A percentile compares a stretch with the other conserved stretches of the same genome.
Evolutionary conservation across 2,329 filamentous ascomycete species (phyloP).

Genomic region (Myriangium duriaei): DNA sequence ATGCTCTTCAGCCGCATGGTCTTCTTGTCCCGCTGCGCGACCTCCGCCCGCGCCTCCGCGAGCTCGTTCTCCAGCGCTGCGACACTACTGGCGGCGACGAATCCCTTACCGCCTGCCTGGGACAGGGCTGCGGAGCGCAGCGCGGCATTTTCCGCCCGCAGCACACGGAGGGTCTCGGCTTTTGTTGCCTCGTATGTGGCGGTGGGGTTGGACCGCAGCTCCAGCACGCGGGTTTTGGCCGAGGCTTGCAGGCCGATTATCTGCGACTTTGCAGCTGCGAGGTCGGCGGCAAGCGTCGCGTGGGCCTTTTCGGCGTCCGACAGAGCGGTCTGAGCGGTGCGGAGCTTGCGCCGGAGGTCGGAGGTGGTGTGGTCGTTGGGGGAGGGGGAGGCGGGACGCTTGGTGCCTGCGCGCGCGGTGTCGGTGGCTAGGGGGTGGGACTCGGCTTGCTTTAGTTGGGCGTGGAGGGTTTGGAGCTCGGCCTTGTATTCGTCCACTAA

Average conservation of each 20-base stretch:
- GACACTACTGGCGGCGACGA: conserved; percentile 66
- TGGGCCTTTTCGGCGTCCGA: conserved; percentile 56
- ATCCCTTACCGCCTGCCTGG: conserved; percentile 46
- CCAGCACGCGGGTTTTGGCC: conserved; percentile 68
- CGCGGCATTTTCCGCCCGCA: conserved; percentile 74
- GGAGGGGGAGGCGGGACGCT: conserved; percentile 38
- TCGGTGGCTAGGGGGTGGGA: conserved; percentile 39
- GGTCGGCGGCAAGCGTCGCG: conserved; percentile 60
- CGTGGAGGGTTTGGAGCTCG: conserved; percentile 63
- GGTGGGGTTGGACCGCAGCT: conserved; percentile 85
- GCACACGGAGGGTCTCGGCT: conserved; percentile 59
- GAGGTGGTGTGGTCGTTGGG: conserved; percentile 58
- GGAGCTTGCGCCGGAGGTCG: conserved; percentile 74
- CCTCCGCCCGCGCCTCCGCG: conserved; percentile 38
- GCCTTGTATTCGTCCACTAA: conserved; percentile 75
- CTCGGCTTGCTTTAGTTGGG: conserved; percentile 59
- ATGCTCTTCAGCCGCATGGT: conserved; percentile 81
- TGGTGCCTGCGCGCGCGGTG: conserved; percentile 29
- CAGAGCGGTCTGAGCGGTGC: conserved; percentile 69
- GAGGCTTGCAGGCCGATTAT: conserved; percentile 54
- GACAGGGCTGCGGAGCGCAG: conserved; percentile 56
- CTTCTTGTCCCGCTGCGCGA: conserved; percentile 63
- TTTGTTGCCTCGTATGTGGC: conserved; percentile 77
- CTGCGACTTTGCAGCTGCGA: conserved; percentile 60
- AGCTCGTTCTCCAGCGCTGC: conserved; percentile 65